Conservation (phyloP, 176 grass and related monocot genomes). For the Themeda triandra region DNA sequence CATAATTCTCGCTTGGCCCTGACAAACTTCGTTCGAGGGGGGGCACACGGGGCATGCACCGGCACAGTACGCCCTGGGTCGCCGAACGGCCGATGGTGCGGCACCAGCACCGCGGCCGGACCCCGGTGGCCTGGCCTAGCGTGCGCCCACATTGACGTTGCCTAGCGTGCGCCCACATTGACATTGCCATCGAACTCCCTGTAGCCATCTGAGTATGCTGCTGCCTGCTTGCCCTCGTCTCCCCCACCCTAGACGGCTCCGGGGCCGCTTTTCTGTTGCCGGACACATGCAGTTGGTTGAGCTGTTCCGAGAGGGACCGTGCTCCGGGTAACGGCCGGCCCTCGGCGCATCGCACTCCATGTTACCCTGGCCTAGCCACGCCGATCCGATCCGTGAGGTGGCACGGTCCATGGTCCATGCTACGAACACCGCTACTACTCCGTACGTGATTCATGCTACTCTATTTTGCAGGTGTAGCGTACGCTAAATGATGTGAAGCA, state of each 20-base stretch:
- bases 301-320: conserved; percentile 11
- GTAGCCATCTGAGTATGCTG: conserved; percentile 31
- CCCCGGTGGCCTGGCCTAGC: neutral
- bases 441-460: neutral
- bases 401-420: neutral
- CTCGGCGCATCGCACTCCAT: neutral
- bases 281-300: conserved; percentile 11
- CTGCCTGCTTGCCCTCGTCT: neutral
- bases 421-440: neutral
- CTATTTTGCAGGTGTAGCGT: neutral
- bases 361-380: neutral
- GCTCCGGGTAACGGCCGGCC: neutral
- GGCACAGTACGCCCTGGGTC: conserved; percentile 13
- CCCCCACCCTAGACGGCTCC: neutral
- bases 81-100: neutral
- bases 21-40: neutral
- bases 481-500: neutral
- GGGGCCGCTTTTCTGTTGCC: no score
- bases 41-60: neutral
- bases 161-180: conserved; percentile 14
- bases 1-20: neutral
- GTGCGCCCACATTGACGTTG: conserved; percentile 20
- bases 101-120: neutral
- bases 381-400: neutral
- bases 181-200: conserved; percentile 38